phyloP scores from a whole-genome alignment of 139 green algal genomes.

The Micractinium conductrix region DNA sequence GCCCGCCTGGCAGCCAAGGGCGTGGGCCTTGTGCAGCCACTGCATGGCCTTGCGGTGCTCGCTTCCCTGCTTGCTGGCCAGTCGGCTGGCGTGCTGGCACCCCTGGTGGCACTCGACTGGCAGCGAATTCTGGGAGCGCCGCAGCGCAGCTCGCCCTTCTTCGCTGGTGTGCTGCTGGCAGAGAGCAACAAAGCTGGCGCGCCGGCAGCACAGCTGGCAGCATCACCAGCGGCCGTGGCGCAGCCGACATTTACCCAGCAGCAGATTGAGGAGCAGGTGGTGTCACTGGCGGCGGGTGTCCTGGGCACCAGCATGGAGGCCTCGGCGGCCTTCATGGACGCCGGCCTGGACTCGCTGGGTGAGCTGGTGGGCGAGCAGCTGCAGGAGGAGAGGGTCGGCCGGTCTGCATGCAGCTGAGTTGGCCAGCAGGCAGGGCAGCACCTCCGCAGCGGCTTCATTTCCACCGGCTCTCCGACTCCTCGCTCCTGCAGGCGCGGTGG shows the following conservation, averaged over 20 bases:
- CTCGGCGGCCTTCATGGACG: slow-evolving; percentile 41
- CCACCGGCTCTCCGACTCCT: not conserved
- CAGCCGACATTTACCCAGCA: too few species aligned
- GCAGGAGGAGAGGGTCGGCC: too few species aligned
- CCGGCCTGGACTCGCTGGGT: slow-evolving; percentile 73
- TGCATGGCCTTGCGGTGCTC: not conserved
- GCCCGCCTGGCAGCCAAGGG: slow-evolving; percentile 72
- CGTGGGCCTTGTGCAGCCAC: slow-evolving; percentile 53
- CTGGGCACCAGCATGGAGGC: not conserved
- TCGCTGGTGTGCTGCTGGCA: not conserved
- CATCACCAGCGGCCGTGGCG: not conserved
- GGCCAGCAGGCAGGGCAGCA: not conserved
- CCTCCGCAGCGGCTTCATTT: not conserved
- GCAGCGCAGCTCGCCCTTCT: not conserved
- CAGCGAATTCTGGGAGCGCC: slow-evolving; percentile 8
- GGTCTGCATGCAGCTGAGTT: too few species aligned
- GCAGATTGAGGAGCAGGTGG: slow-evolving; percentile 1
- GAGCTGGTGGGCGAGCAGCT: too few species aligned
- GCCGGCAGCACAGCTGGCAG: not conserved
- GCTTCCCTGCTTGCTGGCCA: slow-evolving; percentile 60
- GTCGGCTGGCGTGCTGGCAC: slow-evolving; percentile 5
- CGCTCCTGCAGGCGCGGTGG: slow-evolving; percentile 32
- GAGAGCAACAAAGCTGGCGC: too few species aligned
- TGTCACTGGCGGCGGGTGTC: not conserved
- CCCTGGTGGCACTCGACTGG: slow-evolving; percentile 25